Evolutionary conservation across 306 rosid species (phyloP).

Genomic region (Herpetospermum pedunculosum): DNA sequence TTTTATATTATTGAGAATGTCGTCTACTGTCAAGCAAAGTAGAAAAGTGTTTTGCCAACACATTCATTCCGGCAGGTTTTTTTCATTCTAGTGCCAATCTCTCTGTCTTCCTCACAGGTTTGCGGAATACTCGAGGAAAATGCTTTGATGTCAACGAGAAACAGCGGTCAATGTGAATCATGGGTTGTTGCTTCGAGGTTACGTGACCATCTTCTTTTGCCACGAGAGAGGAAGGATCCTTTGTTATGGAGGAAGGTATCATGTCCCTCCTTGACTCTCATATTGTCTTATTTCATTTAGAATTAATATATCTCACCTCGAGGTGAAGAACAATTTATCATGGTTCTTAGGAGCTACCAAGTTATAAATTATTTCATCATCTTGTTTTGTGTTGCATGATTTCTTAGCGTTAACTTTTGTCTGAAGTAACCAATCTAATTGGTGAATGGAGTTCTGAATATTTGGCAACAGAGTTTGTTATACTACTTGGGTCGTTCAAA

Average conservation of each 20-base stretch:
- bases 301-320: not conserved
- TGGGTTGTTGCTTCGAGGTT: slow-evolving; percentile 84
- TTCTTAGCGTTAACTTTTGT: not conserved
- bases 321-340: not conserved
- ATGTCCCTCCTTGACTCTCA: slow-evolving; percentile 3
- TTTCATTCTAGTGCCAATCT: not conserved
- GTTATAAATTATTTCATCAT: not conserved
- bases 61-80: not conserved
- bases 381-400: not conserved
- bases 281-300: not conserved
- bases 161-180: slow-evolving; percentile 47
- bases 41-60: not conserved
- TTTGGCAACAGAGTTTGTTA: not conserved
- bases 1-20: not conserved
- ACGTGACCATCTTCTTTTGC: slow-evolving; percentile 85
- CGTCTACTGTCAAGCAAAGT: not conserved
- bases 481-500: not conserved
- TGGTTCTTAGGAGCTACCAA: not conserved
- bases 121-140: slow-evolving; percentile 90
- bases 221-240: slow-evolving; percentile 74
- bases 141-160: slow-evolving; percentile 52
- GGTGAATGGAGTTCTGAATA: not conserved
- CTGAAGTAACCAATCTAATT: not conserved
- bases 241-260: slow-evolving; percentile 71
- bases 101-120: slow-evolving; percentile 33